Conservation (phyloP, 371 early-diverging fungal species). For the Lichtheimia ramosa region DNA sequence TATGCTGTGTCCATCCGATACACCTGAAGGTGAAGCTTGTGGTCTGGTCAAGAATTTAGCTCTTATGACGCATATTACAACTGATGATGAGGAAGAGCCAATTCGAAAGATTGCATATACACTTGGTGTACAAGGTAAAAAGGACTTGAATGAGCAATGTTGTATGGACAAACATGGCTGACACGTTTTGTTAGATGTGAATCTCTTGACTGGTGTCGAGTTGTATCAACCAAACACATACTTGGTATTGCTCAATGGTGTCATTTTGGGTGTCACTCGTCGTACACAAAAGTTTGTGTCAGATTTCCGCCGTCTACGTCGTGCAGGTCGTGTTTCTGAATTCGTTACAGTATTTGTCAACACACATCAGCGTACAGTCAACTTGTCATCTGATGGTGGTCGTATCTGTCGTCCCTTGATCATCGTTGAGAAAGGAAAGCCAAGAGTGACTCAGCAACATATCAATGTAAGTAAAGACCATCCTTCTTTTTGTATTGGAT, state of each 20-base stretch:
- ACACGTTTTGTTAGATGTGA: slow-evolving; percentile 64
- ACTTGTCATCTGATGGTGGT: slow-evolving; percentile 97
- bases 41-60: slow-evolving; percentile 99
- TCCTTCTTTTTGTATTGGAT: neutral
- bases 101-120: slow-evolving; percentile 76
- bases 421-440: slow-evolving; percentile 87
- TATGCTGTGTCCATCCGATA: slow-evolving; percentile 99
- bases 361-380: slow-evolving; percentile 81
- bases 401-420: slow-evolving; percentile 98
- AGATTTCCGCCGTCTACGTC: slow-evolving; percentile 84
- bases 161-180: too few species aligned
- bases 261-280: slow-evolving; percentile 85
- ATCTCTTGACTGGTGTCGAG: slow-evolving; percentile 80
- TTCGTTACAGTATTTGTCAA: slow-evolving; percentile 95
- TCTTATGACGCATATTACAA: slow-evolving; percentile 99
- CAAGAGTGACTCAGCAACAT: slow-evolving; percentile 74
- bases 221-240: slow-evolving; percentile 74
- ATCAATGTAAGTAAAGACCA: slow-evolving; percentile 50
- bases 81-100: slow-evolving; percentile 86
- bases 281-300: slow-evolving; percentile 77
- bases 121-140: slow-evolving; percentile 78
- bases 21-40: slow-evolving; percentile 99
- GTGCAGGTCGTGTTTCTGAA: slow-evolving; percentile 85
- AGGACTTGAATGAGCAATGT: neutral
- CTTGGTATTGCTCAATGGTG: slow-evolving; percentile 93